phyloP scores from a whole-genome alignment of 768 basidiomycete genomes.

The Mycena maculata region DNA sequence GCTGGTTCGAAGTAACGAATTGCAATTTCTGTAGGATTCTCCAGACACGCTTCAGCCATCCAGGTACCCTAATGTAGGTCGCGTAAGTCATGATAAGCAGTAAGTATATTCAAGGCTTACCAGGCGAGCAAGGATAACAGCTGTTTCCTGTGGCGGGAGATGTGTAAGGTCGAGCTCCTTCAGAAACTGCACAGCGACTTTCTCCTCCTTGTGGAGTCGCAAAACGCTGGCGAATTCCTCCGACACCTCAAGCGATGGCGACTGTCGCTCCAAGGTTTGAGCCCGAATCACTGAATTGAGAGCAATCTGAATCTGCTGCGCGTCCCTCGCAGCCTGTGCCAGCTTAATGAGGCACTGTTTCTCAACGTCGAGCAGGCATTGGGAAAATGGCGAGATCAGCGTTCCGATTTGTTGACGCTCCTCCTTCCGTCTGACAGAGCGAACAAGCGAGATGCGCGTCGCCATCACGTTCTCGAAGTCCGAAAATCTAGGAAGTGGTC shows the following conservation, averaged over 20 bases:
- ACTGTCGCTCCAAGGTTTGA: conserved; percentile 62
- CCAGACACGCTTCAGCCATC: conserved; percentile 88
- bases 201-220: conserved; percentile 89
- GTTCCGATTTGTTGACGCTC: conserved; percentile 83
- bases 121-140: conserved; percentile 68
- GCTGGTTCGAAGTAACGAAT: conserved; percentile 78
- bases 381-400: conserved; percentile 64
- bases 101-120: conserved; percentile 53
- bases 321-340: conserved; percentile 76
- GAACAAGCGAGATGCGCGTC: conserved; percentile 84
- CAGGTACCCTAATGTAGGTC: conserved; percentile 78
- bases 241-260: conserved; percentile 63
- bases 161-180: conserved; percentile 50
- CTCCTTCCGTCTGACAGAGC: conserved; percentile 75
- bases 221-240: conserved; percentile 91
- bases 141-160: conserved; percentile 44
- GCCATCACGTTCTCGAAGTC: conserved; percentile 83
- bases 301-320: conserved; percentile 81
- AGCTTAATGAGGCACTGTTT: conserved; percentile 76
- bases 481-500: conserved; percentile 64
- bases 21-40: conserved; percentile 80
- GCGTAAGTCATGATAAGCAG: background rate
- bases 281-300: conserved; percentile 87
- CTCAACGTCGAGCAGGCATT: conserved; percentile 68
- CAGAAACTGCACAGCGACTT: conserved; percentile 81